A percentile compares a stretch with the other conserved stretches of the same genome.
Evolutionary conservation across 192 early-diverging fungal genomes (phyloP).

Genomic region (Haplosporangium gracile): DNA sequence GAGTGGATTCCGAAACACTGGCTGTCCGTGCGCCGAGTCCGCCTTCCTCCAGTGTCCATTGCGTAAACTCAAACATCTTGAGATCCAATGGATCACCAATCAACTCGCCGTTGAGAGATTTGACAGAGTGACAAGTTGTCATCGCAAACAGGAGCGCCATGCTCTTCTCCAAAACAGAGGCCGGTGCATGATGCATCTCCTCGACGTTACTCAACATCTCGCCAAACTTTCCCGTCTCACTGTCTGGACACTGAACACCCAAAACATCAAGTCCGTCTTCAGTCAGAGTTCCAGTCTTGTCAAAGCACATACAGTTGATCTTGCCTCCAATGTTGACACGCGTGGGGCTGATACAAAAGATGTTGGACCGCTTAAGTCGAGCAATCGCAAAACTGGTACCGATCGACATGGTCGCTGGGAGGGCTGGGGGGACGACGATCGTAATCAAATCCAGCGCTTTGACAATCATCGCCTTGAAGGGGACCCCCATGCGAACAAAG

Average conservation of each 20-base stretch:
- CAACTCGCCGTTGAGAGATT: slow-evolving; percentile 88
- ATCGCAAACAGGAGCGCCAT: slow-evolving; percentile 71
- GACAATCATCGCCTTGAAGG: slow-evolving; percentile 77
- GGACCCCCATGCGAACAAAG: slow-evolving; percentile 86
- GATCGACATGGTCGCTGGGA: slow-evolving; percentile 98
- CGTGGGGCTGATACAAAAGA: slow-evolving; percentile 95
- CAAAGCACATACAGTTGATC: slow-evolving; percentile 97
- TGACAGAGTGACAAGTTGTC: slow-evolving; percentile 88
- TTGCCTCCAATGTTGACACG: slow-evolving; percentile 97
- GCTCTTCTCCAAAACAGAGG: slow-evolving; percentile 24
- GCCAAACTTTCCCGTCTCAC: slow-evolving; percentile 57
- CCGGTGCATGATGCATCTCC: slow-evolving; percentile 53
- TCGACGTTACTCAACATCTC: slow-evolving; percentile 62
- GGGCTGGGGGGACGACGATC: slow-evolving; percentile 95
- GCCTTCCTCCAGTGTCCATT: slow-evolving; percentile 94
- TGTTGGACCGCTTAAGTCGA: slow-evolving; percentile 81
- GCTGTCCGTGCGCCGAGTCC: slow-evolving; percentile 55
- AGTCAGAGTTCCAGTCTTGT: slow-evolving; percentile 98
- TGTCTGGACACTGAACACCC: slow-evolving; percentile 81
- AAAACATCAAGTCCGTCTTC: slow-evolving; percentile 96
- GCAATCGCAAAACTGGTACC: slow-evolving; percentile 96
- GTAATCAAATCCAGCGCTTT: slow-evolving; percentile 98
- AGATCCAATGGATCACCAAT: slow-evolving; percentile 97
- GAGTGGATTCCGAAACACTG: slow-evolving; percentile 14
- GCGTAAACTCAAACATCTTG: slow-evolving; percentile 98